Base-by-base conservation (phyloP, 345 rosid genomes). In the Bruguiera gymnorhiza region DNA sequence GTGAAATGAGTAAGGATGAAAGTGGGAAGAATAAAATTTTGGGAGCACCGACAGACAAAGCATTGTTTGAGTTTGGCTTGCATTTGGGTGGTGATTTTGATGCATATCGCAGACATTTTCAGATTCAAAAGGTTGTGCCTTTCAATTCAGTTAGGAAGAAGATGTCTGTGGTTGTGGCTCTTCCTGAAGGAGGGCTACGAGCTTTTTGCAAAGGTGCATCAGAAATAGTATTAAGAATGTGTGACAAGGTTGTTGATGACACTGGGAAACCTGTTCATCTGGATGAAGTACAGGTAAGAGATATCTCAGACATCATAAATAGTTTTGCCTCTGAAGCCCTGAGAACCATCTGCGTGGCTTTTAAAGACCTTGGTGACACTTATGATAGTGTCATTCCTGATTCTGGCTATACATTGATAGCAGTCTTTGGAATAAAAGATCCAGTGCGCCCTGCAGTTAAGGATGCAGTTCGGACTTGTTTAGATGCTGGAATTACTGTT, bases 121-220 rank as follows among this genome's bases (percentile, higher is more conserved):
- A 83, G 79, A 83, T 87, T 65, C 80, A 88, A 20, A 88, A 85
- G 78, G 86, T 94, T 26, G 92, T 88, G 82, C 98, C 98, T 57
- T 94, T 94, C 77, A 94, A 85, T 73, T 94, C 98, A 21, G 92
- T 86, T 53, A 87, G 85, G 77, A 94, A 94, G 85, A 94, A 83
- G 81, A 94, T 94, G 98, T 89, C 97, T 34, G 89, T 87, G 70
- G 88, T 94, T 60, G 87, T 87, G 57, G 84, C 89, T 77, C 86
- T 75, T 76, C 93, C 96, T 59, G 87, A 77, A 48, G 86, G 90
- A 51, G 80, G 83, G 24, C 72, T 70, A 26, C 83, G 93, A 60
- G 93, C 92, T 29, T 91, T 87, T 73, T 89, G 96, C 86, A 94
- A 94, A 85, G 98, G 98, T 80, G 98, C 97, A 63, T 84, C 97